Evolutionary conservation across 345 rosid genomes (phyloP).

Genomic region (Mercurialis annua): DNA sequence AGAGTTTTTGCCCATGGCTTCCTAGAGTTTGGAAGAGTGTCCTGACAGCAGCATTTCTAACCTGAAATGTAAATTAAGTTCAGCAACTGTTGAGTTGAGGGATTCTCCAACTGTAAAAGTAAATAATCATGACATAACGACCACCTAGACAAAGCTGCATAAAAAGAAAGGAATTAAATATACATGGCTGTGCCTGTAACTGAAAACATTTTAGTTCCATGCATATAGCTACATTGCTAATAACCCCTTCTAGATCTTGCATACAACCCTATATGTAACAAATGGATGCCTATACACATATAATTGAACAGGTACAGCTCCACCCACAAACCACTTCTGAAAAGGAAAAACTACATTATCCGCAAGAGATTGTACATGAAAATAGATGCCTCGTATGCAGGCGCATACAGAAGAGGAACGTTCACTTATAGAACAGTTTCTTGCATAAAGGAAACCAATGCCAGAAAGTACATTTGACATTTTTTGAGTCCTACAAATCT

Average conservation of each 20-base stretch:
- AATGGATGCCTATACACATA: not conserved
- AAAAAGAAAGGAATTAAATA: not conserved
- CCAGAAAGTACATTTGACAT: not conserved
- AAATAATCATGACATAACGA: not conserved
- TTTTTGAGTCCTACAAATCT: not conserved
- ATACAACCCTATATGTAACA: not conserved
- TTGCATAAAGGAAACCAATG: not conserved
- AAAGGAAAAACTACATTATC: not conserved
- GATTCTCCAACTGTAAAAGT: not conserved
- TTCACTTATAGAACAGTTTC: not conserved
- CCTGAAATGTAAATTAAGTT: constrained; percentile 41
- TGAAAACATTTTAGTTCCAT: not conserved
- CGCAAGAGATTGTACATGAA: not conserved
- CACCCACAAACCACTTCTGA: not conserved
- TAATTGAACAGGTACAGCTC: not conserved
- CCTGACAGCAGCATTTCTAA: constrained; percentile 93
- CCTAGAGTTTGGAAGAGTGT: constrained; percentile 92
- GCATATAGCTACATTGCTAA: not conserved
- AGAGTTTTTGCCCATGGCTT: constrained; percentile 89
- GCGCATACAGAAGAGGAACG: not conserved
- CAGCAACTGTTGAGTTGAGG: constrained; percentile 3
- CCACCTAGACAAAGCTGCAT: not conserved
- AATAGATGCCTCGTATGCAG: not conserved
- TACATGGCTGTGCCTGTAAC: not conserved
- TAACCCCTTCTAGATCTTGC: constrained; percentile 1